phyloP scores from a whole-genome alignment of 192 early-diverging fungal species.

The Coemansia sp. region DNA sequence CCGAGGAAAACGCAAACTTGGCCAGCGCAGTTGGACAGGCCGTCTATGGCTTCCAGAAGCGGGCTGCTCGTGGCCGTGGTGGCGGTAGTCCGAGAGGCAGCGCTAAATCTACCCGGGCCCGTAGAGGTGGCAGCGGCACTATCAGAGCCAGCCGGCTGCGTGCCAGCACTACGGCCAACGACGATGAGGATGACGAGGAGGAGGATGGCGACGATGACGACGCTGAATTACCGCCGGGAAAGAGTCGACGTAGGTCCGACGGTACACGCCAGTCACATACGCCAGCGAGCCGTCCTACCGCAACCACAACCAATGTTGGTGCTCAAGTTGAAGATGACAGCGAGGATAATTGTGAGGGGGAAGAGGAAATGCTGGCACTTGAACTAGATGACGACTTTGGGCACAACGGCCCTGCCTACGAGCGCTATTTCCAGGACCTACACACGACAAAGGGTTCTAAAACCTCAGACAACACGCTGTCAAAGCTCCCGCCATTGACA shows the following conservation, averaged over 20 bases:
- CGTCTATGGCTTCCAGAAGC: conserved; percentile 50
- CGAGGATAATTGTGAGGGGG: conserved; percentile 19
- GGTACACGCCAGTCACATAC: conserved; percentile 4
- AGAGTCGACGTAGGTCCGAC: background rate
- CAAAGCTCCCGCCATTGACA: conserved; percentile 75
- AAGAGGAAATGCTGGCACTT: background rate
- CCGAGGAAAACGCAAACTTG: conserved; percentile 28
- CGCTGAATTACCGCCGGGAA: background rate
- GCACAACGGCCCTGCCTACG: conserved; percentile 56
- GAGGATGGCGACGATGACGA: background rate
- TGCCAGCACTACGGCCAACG: background rate
- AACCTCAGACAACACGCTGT: conserved; percentile 88
- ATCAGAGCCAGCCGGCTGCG: background rate
- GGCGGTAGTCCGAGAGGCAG: conserved; percentile 13
- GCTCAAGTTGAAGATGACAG: conserved; percentile 23
- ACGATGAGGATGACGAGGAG: background rate
- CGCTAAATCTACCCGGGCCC: conserved; percentile 8
- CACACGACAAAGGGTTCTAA: conserved; percentile 53
- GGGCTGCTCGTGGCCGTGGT: conserved; percentile 30
- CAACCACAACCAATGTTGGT: background rate
- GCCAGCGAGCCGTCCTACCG: background rate
- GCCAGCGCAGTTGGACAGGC: conserved; percentile 30
- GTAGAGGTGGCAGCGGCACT: conserved; percentile 18
- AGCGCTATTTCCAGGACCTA: conserved; percentile 79
- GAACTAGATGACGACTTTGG: conserved; percentile 24